Evolutionary conservation across 495 filamentous ascomycete species (phyloP).

Genomic region (Sphaerosporella brunnea): DNA sequence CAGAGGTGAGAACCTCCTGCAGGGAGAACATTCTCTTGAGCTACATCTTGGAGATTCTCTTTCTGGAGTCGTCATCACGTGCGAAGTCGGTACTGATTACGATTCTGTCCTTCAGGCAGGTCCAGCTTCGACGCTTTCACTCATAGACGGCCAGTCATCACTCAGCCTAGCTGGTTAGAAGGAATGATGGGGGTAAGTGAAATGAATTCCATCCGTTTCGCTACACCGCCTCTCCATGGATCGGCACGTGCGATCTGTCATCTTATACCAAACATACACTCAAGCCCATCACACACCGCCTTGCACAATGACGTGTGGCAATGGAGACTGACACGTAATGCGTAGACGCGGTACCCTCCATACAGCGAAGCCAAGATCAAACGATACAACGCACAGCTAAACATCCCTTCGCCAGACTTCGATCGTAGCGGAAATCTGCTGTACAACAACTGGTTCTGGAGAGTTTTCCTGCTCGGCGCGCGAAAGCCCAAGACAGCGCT

Average conservation of each 20-base stretch:
- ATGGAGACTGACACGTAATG: too few relatives aligned
- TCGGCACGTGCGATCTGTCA: too few relatives aligned
- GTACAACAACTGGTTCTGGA: not conserved
- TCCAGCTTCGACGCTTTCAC: conserved; percentile 66
- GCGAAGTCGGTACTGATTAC: not conserved
- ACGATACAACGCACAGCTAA: not conserved
- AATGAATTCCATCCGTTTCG: not conserved
- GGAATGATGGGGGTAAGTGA: conserved; percentile 9
- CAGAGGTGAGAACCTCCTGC: conserved; percentile 49
- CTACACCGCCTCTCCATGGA: not conserved
- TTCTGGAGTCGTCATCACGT: conserved; percentile 10
- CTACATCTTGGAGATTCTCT: conserved; percentile 8
- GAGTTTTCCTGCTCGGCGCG: not conserved
- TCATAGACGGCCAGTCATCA: conserved; percentile 17
- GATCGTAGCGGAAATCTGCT: conserved; percentile 3
- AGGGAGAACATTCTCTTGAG: too few relatives aligned
- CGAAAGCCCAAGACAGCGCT: not conserved
- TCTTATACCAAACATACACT: too few relatives aligned
- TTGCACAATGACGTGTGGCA: too few relatives aligned
- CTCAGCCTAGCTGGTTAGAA: conserved; percentile 18
- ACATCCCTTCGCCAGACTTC: conserved; percentile 10
- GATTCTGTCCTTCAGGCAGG: conserved; percentile 21
- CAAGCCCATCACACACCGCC: too few relatives aligned
- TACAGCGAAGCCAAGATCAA: conserved; percentile 11
- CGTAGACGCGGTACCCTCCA: conserved; percentile 20